Percentiles rank a stretch among this genome's conserved stretches.
Evolutionary conservation across 2,329 filamentous ascomycete genomes (phyloP).

Genomic region (Orbilia brochopaga): DNA sequence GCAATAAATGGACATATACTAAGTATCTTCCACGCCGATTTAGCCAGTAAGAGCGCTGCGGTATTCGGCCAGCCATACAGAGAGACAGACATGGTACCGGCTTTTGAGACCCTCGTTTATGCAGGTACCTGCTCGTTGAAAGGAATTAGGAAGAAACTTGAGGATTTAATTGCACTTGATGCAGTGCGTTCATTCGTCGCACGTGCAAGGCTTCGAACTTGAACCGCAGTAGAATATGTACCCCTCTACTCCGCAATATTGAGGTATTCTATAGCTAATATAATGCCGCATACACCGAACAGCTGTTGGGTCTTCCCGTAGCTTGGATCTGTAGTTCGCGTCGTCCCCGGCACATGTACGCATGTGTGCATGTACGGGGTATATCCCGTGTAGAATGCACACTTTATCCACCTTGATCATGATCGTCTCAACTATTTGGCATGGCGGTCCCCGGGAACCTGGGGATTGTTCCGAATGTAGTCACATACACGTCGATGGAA

Average conservation of each 20-base stretch:
- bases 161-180: slow-evolving; percentile 6
- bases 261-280: neutral
- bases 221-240: too few relatives aligned
- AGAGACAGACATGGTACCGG: slow-evolving; percentile 24
- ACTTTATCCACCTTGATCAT: neutral
- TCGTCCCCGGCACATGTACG: too few relatives aligned
- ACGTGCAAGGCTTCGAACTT: too few relatives aligned
- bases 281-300: neutral
- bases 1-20: too few relatives aligned
- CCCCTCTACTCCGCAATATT: neutral
- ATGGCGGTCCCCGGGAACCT: too few relatives aligned
- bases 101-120: slow-evolving; percentile 50
- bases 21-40: neutral
- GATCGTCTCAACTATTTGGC: too few relatives aligned
- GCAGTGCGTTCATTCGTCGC: slow-evolving; percentile 3
- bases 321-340: too few relatives aligned
- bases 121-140: slow-evolving; percentile 36
- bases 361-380: too few relatives aligned
- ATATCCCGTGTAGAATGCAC: too few relatives aligned
- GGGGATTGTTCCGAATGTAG: too few relatives aligned
- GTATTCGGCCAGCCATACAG: neutral
- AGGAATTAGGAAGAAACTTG: slow-evolving; percentile 10
- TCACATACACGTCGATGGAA: too few relatives aligned
- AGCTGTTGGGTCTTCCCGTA: too few relatives aligned
- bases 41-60: neutral